phyloP scores from a whole-genome alignment of 441 rosid species.

The Capsella rubella region DNA sequence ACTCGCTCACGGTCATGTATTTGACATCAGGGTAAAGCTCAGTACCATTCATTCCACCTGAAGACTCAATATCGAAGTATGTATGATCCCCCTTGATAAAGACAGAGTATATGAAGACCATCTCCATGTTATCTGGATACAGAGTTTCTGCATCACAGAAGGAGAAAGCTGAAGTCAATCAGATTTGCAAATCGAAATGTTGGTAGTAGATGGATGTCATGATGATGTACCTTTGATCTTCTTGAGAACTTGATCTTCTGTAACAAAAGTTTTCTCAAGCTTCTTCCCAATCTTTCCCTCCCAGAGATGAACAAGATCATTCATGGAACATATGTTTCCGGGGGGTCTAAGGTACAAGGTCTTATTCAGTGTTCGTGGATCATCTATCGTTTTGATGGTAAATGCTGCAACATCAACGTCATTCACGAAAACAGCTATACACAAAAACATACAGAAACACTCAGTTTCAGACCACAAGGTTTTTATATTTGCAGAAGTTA shows the following conservation, averaged over 20 bases:
- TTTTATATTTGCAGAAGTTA: neutral
- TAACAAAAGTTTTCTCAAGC: conserved; percentile 52
- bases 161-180: neutral
- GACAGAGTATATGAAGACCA: conserved; percentile 53
- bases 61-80: conserved; percentile 55
- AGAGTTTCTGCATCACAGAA: conserved; percentile 34
- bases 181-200: neutral
- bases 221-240: conserved; percentile 52
- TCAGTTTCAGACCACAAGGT: conserved; percentile 12
- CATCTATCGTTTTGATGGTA: conserved; percentile 64
- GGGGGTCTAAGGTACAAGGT: conserved; percentile 56
- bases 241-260: conserved; percentile 58
- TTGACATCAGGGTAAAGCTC: conserved; percentile 61
- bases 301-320: conserved; percentile 66
- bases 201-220: conserved; percentile 2
- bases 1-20: conserved; percentile 57
- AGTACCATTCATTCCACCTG: conserved; percentile 53
- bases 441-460: conserved; percentile 7
- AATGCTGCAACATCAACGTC: conserved; percentile 61
- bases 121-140: conserved; percentile 38
- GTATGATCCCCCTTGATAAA: conserved; percentile 65
- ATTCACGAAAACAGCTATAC: conserved; percentile 54
- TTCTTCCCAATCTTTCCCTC: conserved; percentile 60
- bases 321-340: conserved; percentile 56
- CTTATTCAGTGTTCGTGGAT: conserved; percentile 65